phyloP scores from a whole-genome alignment of 352 stramenopile genomes.

The Phytophthora fragariaefolia region DNA sequence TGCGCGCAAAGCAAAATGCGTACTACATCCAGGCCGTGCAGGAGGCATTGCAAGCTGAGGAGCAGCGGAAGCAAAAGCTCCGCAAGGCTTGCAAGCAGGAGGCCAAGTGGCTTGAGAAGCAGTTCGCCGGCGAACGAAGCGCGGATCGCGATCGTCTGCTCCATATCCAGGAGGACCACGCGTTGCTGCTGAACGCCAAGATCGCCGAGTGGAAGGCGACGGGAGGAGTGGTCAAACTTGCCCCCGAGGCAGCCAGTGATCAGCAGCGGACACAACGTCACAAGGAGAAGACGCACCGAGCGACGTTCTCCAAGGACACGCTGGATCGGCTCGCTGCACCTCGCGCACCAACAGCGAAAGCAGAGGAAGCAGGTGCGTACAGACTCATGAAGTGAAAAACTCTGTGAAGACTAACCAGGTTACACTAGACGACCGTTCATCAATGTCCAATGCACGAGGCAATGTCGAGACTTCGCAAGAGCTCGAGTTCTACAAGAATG shows the following conservation, averaged over 20 bases:
- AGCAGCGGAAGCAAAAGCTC: constrained; percentile 54
- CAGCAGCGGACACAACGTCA: background rate
- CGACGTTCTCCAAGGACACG: constrained; percentile 49
- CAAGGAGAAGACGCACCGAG: constrained; percentile 33
- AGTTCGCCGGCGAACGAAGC: constrained; percentile 55
- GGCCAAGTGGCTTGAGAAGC: constrained; percentile 54
- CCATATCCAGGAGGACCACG: constrained; percentile 70
- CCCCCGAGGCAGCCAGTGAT: constrained; percentile 1
- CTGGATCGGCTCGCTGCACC: constrained; percentile 53
- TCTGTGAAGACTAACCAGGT: background rate
- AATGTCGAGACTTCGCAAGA: constrained; percentile 51
- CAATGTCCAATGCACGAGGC: constrained; percentile 13
- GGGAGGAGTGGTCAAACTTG: constrained; percentile 24
- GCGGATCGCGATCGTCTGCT: constrained; percentile 57
- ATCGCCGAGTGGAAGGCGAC: constrained; percentile 58
- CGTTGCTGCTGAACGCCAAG: constrained; percentile 57
- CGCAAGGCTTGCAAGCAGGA: constrained; percentile 48
- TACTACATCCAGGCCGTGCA: constrained; percentile 69
- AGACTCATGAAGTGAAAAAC: background rate
- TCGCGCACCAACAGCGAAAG: constrained; percentile 24
- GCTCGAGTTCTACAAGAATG: constrained; percentile 56
- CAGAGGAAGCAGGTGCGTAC: constrained; percentile 21
- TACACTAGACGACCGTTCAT: constrained; percentile 14
- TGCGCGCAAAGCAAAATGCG: constrained; percentile 34
- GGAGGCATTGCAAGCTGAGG: constrained; percentile 58